Evolutionary conservation across 2,329 filamentous ascomycete species (phyloP).

Genomic region (Tolypocladium pustulatum): DNA sequence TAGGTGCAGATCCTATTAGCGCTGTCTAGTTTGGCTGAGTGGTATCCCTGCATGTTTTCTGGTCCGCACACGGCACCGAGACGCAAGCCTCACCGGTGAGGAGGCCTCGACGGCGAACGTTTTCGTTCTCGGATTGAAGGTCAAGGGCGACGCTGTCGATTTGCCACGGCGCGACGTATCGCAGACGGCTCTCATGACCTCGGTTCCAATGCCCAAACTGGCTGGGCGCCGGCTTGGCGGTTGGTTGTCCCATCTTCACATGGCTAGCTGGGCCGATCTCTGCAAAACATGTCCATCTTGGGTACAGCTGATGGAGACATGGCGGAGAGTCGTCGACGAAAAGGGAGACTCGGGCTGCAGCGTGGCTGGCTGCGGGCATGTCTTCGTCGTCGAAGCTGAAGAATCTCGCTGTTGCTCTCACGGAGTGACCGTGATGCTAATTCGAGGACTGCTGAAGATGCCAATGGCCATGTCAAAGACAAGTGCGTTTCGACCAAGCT

Average conservation of each 20-base stretch:
- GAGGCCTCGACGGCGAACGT: not conserved
- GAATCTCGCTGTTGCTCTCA: not conserved
- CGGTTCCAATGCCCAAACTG: not conserved
- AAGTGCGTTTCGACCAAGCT: not conserved
- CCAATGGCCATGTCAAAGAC: not conserved
- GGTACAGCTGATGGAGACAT: not conserved
- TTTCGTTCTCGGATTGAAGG: not conserved
- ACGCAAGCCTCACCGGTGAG: not conserved
- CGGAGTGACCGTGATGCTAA: not conserved
- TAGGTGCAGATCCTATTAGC: no score
- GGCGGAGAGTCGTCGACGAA: not conserved
- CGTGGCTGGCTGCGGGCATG: not conserved
- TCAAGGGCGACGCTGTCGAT: not conserved
- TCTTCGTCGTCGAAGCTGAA: not conserved
- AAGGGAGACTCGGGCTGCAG: not conserved
- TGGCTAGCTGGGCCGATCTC: not conserved
- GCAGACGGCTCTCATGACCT: not conserved
- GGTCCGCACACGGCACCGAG: not conserved
- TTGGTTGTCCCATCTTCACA: not conserved
- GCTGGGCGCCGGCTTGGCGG: not conserved
- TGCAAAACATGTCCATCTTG: not conserved
- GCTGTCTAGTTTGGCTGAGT: no score
- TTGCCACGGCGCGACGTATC: not conserved
- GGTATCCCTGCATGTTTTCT: no score
- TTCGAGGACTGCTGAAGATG: no score